Base-by-base conservation (phyloP, 495 filamentous ascomycete genomes). In the Staphylotrichum longicolle region DNA sequence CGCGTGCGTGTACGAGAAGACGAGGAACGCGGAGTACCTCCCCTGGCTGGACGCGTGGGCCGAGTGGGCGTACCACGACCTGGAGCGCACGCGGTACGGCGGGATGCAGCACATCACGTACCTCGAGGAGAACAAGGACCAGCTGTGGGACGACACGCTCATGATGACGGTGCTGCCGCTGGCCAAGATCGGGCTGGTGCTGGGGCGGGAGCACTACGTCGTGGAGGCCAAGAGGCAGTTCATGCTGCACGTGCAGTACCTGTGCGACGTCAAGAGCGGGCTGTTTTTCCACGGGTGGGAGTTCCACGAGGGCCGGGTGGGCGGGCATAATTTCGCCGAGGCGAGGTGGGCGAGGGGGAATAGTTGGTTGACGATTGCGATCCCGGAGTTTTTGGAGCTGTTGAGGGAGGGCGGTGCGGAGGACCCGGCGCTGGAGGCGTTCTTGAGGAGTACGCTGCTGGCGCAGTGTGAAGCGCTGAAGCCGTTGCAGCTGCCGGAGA, bases 101-200 rank as follows among this genome's bases (percentile, higher is more conserved):
- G 88, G 88, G 57, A 87, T 90, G 84, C 86, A 89, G 62, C 88
- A 91, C 62, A 78, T 84, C 60, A 91, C 88, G 12, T 89, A 88
- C 53, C 67, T 86, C 39, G 78, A 81, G 1, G 77, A 80, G 39
- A 88, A 91, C 70, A 76, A 82, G 34, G 78, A 88, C 66, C 85
- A 91, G 70, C 75, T 90, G 50, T 91, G 88, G 88, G 88, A 89
- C 58, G 88, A 91, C 64, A 87, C 88, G 27, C 77, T 91, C 48
- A 90, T 91, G 87, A 91, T 91, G 88, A 89, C 86, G 10, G 88
- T 88, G 1, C 71, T 90, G 74, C 88, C 88, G 7, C 77, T 90
- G 2, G 87, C 87, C 14, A 91, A 90, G 75, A 90, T 90, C 54
- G 88, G 88, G 1, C 78, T 83, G 51, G 70, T 90, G 12, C 77